Conservation (phyloP, 108 stramenopile genomes). For the Cyclostephanos invisitatus region DNA sequence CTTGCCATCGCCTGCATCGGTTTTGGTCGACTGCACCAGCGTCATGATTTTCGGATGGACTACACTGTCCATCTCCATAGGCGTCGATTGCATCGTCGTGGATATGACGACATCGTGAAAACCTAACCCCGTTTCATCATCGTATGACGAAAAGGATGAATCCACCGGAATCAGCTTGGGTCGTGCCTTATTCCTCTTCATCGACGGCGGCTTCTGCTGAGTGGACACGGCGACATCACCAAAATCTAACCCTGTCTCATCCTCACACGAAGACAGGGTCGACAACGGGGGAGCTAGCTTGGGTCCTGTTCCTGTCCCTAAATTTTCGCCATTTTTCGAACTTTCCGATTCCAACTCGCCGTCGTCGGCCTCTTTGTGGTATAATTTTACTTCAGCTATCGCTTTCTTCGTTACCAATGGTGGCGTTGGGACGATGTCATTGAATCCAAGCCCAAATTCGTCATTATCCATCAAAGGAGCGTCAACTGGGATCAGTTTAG, state of each 20-base stretch:
- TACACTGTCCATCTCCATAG: neutral
- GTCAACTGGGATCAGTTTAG: neutral
- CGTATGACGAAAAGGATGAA: neutral
- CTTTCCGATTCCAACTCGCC: no score
- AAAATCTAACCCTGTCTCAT: no score
- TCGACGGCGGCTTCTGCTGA: neutral
- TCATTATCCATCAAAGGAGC: conserved; percentile 10
- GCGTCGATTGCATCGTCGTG: neutral
- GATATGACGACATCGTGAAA: neutral
- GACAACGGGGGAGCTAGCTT: no score
- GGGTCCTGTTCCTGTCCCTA: no score
- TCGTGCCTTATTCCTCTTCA: neutral
- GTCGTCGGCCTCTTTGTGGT: no score
- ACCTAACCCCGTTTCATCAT: neutral
- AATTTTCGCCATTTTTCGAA: no score
- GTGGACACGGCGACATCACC: no score
- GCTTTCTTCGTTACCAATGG: neutral
- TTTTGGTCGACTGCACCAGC: neutral
- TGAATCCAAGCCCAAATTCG: neutral
- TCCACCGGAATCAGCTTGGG: neutral
- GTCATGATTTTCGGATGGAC: neutral
- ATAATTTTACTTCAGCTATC: no score
- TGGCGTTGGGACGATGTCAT: neutral
- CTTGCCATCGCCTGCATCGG: neutral
- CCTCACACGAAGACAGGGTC: no score